Evolutionary conservation across 1,284 basidiomycete species (phyloP), one percentile per base, ranked within the genome.

Genomic region (Schizopora paradoxa): DNA sequence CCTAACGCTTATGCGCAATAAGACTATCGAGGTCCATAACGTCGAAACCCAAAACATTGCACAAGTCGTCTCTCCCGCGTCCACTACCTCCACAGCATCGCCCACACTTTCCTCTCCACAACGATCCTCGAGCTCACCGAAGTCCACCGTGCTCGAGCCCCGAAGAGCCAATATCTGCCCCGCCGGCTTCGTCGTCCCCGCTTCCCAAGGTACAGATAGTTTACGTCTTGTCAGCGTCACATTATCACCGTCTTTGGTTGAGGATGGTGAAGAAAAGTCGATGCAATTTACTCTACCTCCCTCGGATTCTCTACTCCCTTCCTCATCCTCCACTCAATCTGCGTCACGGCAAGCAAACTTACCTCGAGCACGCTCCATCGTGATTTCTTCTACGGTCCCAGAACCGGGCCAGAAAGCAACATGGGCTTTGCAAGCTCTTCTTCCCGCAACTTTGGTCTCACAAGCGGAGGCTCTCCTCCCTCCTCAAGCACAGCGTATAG

Each of bases 1-100:
- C 49, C 79, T 82, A 4, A 78, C 91, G 0, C 72, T 95, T 1
- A 69, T 95, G 2, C 78, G 84, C 1, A 82, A 92, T 60, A 72
- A 80, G 42, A 86, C 80, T 0, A 77, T 96, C 42, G 80, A 87
- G 55, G 76, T 95, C 5, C 91, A 95, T 61, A 83, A 73, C 46
- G 66, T 94, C 43, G 77, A 85, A 50, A 83, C 83, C 4, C 86
- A 92, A 52, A 63, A 72, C 3, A 76, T 91, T 32, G 73, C 78
- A 0, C 91, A 95, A 62, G 75, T 80, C 16, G 67, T 95, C 14
- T 55, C 73, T 1, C 68, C 82, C 0, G 75, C 82, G 0, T 51
- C 66, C 1, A 55, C 62, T 19, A 57, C 61, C 27, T 55, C 56
- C 27, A 37, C 47, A 49, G 47, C 54, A 51, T 58, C 39, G 41